Base-by-base conservation (phyloP, 2,329 filamentous ascomycete species). In the Aspergillus sp. region DNA sequence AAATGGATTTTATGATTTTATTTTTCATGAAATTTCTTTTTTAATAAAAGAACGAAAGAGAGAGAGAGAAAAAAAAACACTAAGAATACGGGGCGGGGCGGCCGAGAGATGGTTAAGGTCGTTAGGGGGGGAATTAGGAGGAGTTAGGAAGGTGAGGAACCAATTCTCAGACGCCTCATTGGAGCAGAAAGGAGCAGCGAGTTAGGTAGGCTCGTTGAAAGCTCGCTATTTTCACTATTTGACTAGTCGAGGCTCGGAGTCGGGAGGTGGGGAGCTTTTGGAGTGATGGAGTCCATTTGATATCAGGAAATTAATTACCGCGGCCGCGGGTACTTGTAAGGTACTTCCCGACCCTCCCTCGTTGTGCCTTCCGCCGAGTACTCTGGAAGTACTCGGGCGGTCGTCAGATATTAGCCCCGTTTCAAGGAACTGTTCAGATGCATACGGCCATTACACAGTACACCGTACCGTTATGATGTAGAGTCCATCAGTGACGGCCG, bases 181-280 rank as follows among this genome's bases (percentile, higher is more conserved):
- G 62, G 60, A 59, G 58, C 54, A 36, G 60, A 60, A 58, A 56
- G 60, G 56, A 56, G 51, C 45, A 22, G 45, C 12, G 22, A 24
- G 12, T 22, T 9, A 36, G 32, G 32, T 12, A 12, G 11, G 32
- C 32, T 36, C 32, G 1, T 12, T 6, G 18, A 10, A 49, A 32
- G 42, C 53, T 36, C 52, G 52, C 54, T 42, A 42, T 42, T 47
- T 55, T 52, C 57, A 51, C 36, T 42, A 42, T 36, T 42, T 42
- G 54, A 53, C 55, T 63, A 59, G 62, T 64, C 63, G 52, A 66
- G 55, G 52, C 59, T 66, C 63, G 63, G 61, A 66, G 57, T 63
- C 61, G 64, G 64, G 63, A 63, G 61, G 64, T 66, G 64, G 63
- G 60, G 63, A 64, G 62, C 58, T 61, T 29, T 59, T 50, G 52